Base-by-base conservation (phyloP, 495 filamentous ascomycete species). In the Letharia lupina region DNA sequence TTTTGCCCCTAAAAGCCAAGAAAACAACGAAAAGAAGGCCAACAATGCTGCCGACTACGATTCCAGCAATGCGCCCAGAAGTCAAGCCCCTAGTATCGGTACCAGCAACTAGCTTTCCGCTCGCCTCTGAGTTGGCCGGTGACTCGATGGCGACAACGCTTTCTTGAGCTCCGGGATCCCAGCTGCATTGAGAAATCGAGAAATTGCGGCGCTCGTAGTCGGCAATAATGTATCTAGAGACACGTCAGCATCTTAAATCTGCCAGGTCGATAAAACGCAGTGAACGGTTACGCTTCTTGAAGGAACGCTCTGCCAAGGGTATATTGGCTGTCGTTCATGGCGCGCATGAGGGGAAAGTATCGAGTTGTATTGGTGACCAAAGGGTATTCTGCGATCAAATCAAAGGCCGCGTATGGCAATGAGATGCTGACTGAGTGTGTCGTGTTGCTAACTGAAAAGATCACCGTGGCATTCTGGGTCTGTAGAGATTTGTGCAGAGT, bases 321-420 rank as follows among this genome's bases (percentile, higher is more conserved):
- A 66, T 81, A 83, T 65, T 85, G 82, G 2, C 73, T 76, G 15
- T 78, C 72, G 64, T 84, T 79, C 45, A 70, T 70, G n/a, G 79
- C 81, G n/a, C 79, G 73, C 60, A 76, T 78, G 28, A 86, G 71
- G 0, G 83, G 83, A 65, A 85, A 86, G 67, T 84, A 86, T 31
- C 72, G 70, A 8, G 73, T 73, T 10, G 68, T 65, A 28, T 75
- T 75, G 4, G 66, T 66, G 20, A 64, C 56, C 0, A 81, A 68
- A 0, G 79, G 79, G 44, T 72, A 69, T 8, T 74, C 66, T 3
- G 81, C 82, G 8, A 68, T 72, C 2, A 83, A 75, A 67, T 85
- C 81, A 67, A 85, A 84, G 0, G 77, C 76, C 2, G 73, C 71
- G 65, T 85, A 86, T 0, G 84, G 83, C 1, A 86, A 74, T 6